phyloP scores from a whole-genome alignment of 352 stramenopile species.

The Phytopythium ostracodes region DNA sequence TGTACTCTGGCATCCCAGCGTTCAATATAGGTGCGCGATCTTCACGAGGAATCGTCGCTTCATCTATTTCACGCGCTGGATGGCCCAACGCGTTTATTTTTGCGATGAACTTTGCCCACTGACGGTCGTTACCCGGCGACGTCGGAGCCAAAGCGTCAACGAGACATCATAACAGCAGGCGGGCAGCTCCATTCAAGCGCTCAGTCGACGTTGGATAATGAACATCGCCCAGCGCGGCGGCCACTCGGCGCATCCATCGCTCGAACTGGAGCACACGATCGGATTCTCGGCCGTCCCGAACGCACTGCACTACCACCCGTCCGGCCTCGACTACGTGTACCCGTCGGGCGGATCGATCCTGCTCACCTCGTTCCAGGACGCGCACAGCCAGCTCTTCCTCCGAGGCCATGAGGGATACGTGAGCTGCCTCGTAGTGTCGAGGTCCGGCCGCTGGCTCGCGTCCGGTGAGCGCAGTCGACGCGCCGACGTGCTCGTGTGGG shows the following conservation, averaged over 20 bases:
- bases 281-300: constrained; percentile 81
- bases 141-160: neutral
- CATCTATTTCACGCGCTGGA: constrained; percentile 8
- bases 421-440: constrained; percentile 73
- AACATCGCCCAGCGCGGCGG: neutral
- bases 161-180: neutral
- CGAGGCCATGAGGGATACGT: constrained; percentile 83
- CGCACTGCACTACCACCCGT: constrained; percentile 86
- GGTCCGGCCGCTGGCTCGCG: constrained; percentile 72
- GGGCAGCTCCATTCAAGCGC: neutral
- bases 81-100: neutral
- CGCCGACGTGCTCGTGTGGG: constrained; percentile 90
- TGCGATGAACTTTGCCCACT: neutral
- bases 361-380: constrained; percentile 65
- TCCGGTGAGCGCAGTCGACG: constrained; percentile 78
- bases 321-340: constrained; percentile 80
- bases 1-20: constrained; percentile 2
- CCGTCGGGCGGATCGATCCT: constrained; percentile 85
- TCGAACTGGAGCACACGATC: constrained; percentile 93
- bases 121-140: neutral
- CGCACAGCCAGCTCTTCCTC: constrained; percentile 81
- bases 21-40: neutral
- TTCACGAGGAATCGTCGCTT: neutral
- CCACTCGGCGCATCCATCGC: constrained; percentile 13
- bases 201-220: constrained; percentile 2